phyloP scores from a whole-genome alignment of 805 yeast species.

The Wilhelminamyces savonicus region DNA sequence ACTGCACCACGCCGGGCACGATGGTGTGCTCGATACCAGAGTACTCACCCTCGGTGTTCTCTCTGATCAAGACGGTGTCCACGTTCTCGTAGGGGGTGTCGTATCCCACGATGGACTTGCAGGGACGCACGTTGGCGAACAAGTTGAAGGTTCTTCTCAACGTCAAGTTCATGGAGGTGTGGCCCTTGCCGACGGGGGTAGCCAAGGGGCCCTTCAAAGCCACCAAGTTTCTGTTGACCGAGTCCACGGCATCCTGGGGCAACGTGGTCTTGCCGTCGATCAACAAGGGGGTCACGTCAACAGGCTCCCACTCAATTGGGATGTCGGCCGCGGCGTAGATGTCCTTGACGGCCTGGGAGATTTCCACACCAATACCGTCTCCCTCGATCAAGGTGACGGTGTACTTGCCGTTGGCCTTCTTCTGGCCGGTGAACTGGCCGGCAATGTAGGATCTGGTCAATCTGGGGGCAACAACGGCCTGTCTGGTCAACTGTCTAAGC shows the following conservation, averaged over 20 bases:
- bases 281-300: slow-evolving; percentile 90
- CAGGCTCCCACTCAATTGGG: slow-evolving; percentile 96
- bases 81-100: slow-evolving; percentile 86
- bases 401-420: slow-evolving; percentile 74
- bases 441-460: slow-evolving; percentile 47
- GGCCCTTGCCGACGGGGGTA: slow-evolving; percentile 98
- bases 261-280: slow-evolving; percentile 90
- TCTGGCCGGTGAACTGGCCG: slow-evolving; percentile 57
- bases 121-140: slow-evolving; percentile 97
- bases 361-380: slow-evolving; percentile 97
- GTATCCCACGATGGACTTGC: slow-evolving; percentile 89
- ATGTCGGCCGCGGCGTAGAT: slow-evolving; percentile 92
- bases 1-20: slow-evolving; percentile 97
- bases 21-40: slow-evolving; percentile 98
- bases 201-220: slow-evolving; percentile 98
- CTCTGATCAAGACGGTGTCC: slow-evolving; percentile 94
- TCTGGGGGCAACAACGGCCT: slow-evolving; percentile 19
- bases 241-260: slow-evolving; percentile 86
- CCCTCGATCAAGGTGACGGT: slow-evolving; percentile 96
- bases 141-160: slow-evolving; percentile 94
- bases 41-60: slow-evolving; percentile 99
- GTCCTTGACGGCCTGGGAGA: slow-evolving; percentile 87
- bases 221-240: slow-evolving; percentile 86
- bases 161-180: slow-evolving; percentile 94
- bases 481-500: slow-evolving; percentile 30